Evolutionary conservation across 129 eudicot species (phyloP).

Genomic region (Flaveria trinervia): DNA sequence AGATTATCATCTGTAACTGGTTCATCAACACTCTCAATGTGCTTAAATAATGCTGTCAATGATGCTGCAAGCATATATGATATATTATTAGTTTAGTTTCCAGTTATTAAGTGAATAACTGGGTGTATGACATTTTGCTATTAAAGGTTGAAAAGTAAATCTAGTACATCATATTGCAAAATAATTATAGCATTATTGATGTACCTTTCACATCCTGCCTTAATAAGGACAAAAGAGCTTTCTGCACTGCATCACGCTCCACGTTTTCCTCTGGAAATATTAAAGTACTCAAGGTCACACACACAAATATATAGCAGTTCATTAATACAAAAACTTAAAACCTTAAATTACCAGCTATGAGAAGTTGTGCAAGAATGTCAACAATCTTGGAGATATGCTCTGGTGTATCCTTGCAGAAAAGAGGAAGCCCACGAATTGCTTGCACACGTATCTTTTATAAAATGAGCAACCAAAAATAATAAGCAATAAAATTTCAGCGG

Average conservation of each 20-base stretch:
- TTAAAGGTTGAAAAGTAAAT: neutral
- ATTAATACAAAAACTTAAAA: constrained; percentile 4
- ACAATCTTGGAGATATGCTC: constrained; percentile 88
- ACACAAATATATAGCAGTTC: neutral
- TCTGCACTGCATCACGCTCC: constrained; percentile 95
- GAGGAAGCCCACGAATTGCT: constrained; percentile 96
- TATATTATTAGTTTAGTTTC: constrained; percentile 9
- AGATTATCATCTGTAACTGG: constrained; percentile 78
- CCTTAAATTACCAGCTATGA: constrained; percentile 66
- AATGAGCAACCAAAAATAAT: constrained; percentile 16
- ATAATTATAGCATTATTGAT: neutral
- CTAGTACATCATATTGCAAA: neutral
- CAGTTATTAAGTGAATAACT: neutral
- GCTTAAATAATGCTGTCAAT: constrained; percentile 83
- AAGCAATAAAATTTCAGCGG: constrained; percentile 10
- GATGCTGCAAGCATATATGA: constrained; percentile 59
- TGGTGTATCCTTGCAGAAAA: constrained; percentile 94
- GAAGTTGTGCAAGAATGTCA: constrained; percentile 93
- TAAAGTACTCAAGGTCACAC: constrained; percentile 27
- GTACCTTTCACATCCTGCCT: constrained; percentile 92
- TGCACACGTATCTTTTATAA: constrained; percentile 59
- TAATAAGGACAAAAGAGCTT: constrained; percentile 85
- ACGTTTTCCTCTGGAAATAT: constrained; percentile 74
- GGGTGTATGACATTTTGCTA: neutral
- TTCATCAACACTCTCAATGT: constrained; percentile 84